Conservation (phyloP, 2,329 filamentous ascomycete species). For the Pseudogymnoascus pannorum region DNA sequence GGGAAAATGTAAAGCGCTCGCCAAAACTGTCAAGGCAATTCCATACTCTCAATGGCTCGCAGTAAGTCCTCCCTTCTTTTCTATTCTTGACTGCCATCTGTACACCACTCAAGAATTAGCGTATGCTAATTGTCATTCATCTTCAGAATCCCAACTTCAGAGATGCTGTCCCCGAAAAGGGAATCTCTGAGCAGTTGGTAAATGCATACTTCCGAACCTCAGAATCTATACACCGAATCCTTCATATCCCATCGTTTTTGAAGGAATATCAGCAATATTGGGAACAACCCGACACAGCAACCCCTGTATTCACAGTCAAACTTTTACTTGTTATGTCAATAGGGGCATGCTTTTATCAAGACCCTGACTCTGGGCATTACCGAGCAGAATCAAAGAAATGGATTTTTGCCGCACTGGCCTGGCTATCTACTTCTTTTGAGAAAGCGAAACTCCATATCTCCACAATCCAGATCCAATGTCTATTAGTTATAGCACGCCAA, state of each 20-base stretch:
- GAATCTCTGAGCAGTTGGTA: slow-evolving; percentile 31
- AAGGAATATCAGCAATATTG: slow-evolving; percentile 37
- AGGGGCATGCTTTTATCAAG: slow-evolving; percentile 19
- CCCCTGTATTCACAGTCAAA: slow-evolving; percentile 17
- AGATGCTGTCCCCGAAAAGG: slow-evolving; percentile 16
- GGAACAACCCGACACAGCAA: slow-evolving; percentile 23
- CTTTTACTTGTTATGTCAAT: slow-evolving; percentile 23
- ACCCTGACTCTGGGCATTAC: slow-evolving; percentile 11
- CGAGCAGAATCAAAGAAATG: slow-evolving; percentile 18
- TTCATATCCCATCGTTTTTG: slow-evolving; percentile 41
- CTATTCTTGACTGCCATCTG: neutral
- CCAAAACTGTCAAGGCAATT: slow-evolving; percentile 17
- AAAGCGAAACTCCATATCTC: slow-evolving; percentile 43
- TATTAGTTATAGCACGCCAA: slow-evolving; percentile 44
- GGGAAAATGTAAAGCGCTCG: slow-evolving; percentile 19
- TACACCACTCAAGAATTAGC: neutral
- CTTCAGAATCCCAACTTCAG: slow-evolving; percentile 15
- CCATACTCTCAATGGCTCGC: slow-evolving; percentile 12
- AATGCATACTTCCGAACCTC: slow-evolving; percentile 36
- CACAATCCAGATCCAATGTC: slow-evolving; percentile 44
- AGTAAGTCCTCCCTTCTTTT: neutral
- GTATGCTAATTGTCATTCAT: neutral
- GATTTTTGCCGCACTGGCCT: slow-evolving; percentile 21
- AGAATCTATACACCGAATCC: slow-evolving; percentile 37
- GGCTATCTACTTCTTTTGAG: slow-evolving; percentile 31